Base-by-base conservation (phyloP, 2,329 filamentous ascomycete genomes). In the Orbilia brochopaga region DNA sequence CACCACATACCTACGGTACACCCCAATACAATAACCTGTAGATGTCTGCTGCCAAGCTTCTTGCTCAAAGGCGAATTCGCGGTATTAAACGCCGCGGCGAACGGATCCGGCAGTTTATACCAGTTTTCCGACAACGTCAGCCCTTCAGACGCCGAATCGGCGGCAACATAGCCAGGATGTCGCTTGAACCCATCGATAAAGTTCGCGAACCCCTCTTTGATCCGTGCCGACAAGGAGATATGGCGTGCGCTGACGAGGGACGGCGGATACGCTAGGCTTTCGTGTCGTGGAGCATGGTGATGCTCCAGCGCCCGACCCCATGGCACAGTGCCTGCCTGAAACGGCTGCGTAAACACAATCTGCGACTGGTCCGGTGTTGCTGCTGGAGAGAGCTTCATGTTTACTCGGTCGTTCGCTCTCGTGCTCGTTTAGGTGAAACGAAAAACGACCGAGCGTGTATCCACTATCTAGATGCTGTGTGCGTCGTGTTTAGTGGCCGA, bases 21-120 rank as follows among this genome's bases (percentile, higher is more conserved):
- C 27, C 67, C 60, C 21, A 72, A 51, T 11, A 72, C 67, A 46
- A 72, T 72, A 3, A 72, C 67, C 11, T 65, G 60, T 55, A 72
- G 37, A 52, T 72, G 67, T 6, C 67, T 50, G 21, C 67, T 72
- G 8, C 67, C 67, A 2, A 72, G 17, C 56, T 72, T 72, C 17
- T 53, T 52, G 23, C 67, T 72, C 42, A 72, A 37, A 2, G 67
- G 60, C 51, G 67, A 40, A 48, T 72, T 72, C 30, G 60, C 67
- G 19, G 67, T 72, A 50, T 72, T 72, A 17, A 50, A 57, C 23
- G 67, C 67, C 1, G 67, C 67, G n/a, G 64, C 64, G 50, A 65
- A 60, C 15, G 67, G 67, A 54, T 72, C 67, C 23, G 67, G 67
- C 30, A 72, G 15, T 30, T 72, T 56, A 48, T 72, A 72, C 67